phyloP scores from a whole-genome alignment of 1,284 basidiomycete species.

The Inonotus hispidus region DNA sequence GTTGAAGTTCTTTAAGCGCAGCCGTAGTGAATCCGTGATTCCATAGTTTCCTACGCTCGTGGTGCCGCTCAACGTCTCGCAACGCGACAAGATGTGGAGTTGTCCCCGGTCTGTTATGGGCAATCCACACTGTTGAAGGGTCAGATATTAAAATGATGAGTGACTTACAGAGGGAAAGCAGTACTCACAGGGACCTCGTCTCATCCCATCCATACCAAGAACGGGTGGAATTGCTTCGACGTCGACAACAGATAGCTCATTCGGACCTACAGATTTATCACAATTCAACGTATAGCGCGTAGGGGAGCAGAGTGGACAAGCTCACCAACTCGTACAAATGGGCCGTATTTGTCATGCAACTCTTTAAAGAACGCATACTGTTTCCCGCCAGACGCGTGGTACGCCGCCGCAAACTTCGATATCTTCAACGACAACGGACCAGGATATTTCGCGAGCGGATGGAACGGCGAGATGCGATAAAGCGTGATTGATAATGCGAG shows the following conservation, averaged over 20 bases:
- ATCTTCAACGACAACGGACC: slow-evolving; percentile 22
- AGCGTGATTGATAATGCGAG: slow-evolving; percentile 15
- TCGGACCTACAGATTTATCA: slow-evolving; percentile 26
- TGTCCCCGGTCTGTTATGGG: not conserved
- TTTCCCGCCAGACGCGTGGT: slow-evolving; percentile 13
- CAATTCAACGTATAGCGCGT: no score
- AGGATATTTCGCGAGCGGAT: slow-evolving; percentile 24
- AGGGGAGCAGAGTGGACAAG: not conserved
- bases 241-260: slow-evolving; percentile 31
- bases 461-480: slow-evolving; percentile 25
- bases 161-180: not conserved
- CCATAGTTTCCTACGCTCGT: slow-evolving; percentile 36
- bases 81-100: not conserved
- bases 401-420: slow-evolving; percentile 23
- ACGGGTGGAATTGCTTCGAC: slow-evolving; percentile 27
- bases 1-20: slow-evolving; percentile 35
- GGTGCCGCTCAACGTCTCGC: slow-evolving; percentile 33
- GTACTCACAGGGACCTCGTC: slow-evolving; percentile 3
- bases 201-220: slow-evolving; percentile 23
- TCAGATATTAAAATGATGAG: not conserved
- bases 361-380: not conserved
- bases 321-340: slow-evolving; percentile 23
- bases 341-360: slow-evolving; percentile 20
- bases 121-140: not conserved
- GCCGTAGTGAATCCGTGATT: slow-evolving; percentile 35